phyloP scores from a whole-genome alignment of 2,329 filamentous ascomycete genomes.

The Fusarium continuum region DNA sequence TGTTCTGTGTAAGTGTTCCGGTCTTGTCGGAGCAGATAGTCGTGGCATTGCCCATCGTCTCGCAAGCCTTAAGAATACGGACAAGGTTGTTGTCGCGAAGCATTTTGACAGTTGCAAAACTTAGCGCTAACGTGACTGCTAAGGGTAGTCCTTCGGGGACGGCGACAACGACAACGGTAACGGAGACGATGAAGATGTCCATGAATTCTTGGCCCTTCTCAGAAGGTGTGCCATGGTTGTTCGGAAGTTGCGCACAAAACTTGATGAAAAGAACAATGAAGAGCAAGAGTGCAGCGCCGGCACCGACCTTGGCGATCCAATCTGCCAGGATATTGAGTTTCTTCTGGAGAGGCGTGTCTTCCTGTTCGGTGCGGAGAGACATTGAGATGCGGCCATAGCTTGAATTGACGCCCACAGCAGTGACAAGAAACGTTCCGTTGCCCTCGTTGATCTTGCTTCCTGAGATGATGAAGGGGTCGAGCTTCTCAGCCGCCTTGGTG shows the following conservation, averaged over 20 bases:
- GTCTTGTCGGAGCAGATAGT: constrained; percentile 77
- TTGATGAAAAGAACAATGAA: constrained; percentile 83
- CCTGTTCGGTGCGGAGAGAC: constrained; percentile 61
- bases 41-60: constrained; percentile 77
- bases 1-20: constrained; percentile 64
- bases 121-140: constrained; percentile 73
- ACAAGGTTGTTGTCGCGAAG: constrained; percentile 76
- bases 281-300: constrained; percentile 74
- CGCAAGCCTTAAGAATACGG: constrained; percentile 72
- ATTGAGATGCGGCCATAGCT: constrained; percentile 65
- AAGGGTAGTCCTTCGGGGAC: constrained; percentile 73
- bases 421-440: constrained; percentile 63
- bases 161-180: constrained; percentile 73
- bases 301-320: constrained; percentile 56
- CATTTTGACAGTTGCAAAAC: constrained; percentile 75
- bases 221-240: constrained; percentile 57
- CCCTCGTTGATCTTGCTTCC: constrained; percentile 64
- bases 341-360: constrained; percentile 63
- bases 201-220: constrained; percentile 68
- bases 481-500: constrained; percentile 53
- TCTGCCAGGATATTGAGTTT: constrained; percentile 55
- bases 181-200: constrained; percentile 70
- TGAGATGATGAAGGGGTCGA: constrained; percentile 73
- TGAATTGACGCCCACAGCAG: constrained; percentile 64
- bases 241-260: constrained; percentile 71